Base-by-base conservation (phyloP, 495 filamentous ascomycete genomes). In the Cetradonia linearis region DNA sequence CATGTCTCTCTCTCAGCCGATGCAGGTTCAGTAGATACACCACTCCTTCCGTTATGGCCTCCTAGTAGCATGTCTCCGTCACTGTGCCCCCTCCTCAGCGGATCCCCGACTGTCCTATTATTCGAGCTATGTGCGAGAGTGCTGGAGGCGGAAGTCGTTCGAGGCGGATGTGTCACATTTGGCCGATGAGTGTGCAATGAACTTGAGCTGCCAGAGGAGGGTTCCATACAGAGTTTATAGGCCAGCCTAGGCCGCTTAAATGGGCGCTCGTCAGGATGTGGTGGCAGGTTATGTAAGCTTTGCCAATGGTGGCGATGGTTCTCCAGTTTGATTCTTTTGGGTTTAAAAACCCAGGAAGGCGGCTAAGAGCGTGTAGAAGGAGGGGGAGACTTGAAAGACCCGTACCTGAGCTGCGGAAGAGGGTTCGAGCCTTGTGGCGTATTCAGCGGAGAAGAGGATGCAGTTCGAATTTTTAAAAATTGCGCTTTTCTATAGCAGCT, bases 1-100 rank as follows among this genome's bases (percentile, higher is more conserved):
- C 58, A 64, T 27, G 64, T 62, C 49, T 63, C 64, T 36, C 62
- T 36, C 20, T 62, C 48, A 38, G 38, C 61, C 14, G 55, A 59
- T 53, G 59, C 38, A 38, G 10, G 27, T 25, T 47, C 47, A 30
- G 54, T 38, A 30, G 58, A 42, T 42, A 42, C 30, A 47, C 58
- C 30, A 16, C 36, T 42, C 36, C 50, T 53, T n/a, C 37, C 20
- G 16, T 6, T 47, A 9, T 33, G 25, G n/a, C 57, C 60, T 23
- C 46, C 31, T 31, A 47, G 27, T 13, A 66, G 53, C 18, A 68
- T 33, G 48, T 63, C 62, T 16, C 64, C 64, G 14, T 68, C 66
- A 47, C 66, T 68, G 27, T 68, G 64, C 14, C 65, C 66, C 53
- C 66, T 64, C 42, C 65, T 60, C 23, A 64, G 34, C 16, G 52